Conservation (phyloP, 208 protist species). For the Acanthamoeba pearcei region DNA sequence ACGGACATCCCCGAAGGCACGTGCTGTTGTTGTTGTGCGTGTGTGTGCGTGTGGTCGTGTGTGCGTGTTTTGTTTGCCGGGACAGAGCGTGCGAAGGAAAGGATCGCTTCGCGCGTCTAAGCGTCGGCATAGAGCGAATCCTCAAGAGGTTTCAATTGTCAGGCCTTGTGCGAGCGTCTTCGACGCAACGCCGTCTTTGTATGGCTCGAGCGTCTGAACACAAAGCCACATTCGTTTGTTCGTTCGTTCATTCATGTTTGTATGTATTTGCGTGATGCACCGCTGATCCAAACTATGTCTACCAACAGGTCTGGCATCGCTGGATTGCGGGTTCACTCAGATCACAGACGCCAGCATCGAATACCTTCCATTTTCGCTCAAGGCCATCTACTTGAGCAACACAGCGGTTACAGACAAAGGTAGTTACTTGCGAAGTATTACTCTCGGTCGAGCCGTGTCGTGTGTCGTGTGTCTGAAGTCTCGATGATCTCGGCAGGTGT, state of each 20-base stretch:
- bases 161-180: neutral
- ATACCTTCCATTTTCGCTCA: conserved; percentile 10
- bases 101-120: too few species aligned
- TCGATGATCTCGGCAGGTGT: neutral
- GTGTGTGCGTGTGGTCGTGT: neutral
- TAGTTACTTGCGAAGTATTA: neutral
- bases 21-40: neutral
- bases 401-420: conserved; percentile 19
- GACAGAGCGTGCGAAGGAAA: too few species aligned
- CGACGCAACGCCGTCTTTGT: too few species aligned
- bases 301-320: neutral
- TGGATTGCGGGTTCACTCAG: conserved; percentile 45
- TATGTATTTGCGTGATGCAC: too few species aligned
- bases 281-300: neutral
- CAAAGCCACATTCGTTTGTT: too few species aligned
- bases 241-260: too few species aligned
- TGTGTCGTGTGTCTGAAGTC: neutral
- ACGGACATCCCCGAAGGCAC: conserved; percentile 51
- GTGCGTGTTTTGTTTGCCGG: too few species aligned
- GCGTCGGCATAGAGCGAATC: too few species aligned
- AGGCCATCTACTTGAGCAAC: conserved; percentile 20
- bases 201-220: too few species aligned
- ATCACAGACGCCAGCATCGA: conserved; percentile 28
- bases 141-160: too few species aligned
- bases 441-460: too few species aligned